These are phyloP conservation scores for Penicillium digitatum DNA, from an alignment of 2,329 filamentous ascomycete genomes.

Conservation along the genomic window DNA sequence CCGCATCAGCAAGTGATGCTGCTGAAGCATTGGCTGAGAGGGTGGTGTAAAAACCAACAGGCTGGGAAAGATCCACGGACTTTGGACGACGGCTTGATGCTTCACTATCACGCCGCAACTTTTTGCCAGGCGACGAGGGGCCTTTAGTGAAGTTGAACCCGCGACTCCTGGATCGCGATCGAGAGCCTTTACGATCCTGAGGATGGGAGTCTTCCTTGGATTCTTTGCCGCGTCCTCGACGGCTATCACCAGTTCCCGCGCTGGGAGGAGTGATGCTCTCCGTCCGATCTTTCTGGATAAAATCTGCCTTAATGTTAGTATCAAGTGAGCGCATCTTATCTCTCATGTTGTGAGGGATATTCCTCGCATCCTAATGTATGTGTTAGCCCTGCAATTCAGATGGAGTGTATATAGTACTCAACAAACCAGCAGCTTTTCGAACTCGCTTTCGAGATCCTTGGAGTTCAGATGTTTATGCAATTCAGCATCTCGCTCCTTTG, in stretches of 20 bases:
- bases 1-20: constrained; percentile 54
- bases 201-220: constrained; percentile 38
- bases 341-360: constrained; percentile 89
- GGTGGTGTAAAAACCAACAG: constrained; percentile 54
- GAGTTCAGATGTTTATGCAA: constrained; percentile 45
- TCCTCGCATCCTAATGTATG: constrained; percentile 68
- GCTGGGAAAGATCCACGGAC: constrained; percentile 65
- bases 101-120: constrained; percentile 63
- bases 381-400: constrained; percentile 5
- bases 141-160: constrained; percentile 75
- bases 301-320: constrained; percentile 88
- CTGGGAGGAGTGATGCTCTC: constrained; percentile 54
- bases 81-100: constrained; percentile 66
- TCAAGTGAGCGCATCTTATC: constrained; percentile 92
- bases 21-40: constrained; percentile 54
- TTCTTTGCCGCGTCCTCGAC: constrained; percentile 43
- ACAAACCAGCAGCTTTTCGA: constrained; percentile 58
- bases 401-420: constrained; percentile 21
- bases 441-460: constrained; percentile 58
- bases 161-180: constrained; percentile 59
- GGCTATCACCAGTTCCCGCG: constrained; percentile 38
- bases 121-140: constrained; percentile 69
- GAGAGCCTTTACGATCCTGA: constrained; percentile 46
- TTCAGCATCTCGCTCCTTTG: constrained; percentile 50
- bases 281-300: constrained; percentile 83